Percentiles rank a stretch among this genome's conserved stretches.
phyloP scores from a whole-genome alignment of 2,329 filamentous ascomycete species.

The Myriosclerotinia curreyana region DNA sequence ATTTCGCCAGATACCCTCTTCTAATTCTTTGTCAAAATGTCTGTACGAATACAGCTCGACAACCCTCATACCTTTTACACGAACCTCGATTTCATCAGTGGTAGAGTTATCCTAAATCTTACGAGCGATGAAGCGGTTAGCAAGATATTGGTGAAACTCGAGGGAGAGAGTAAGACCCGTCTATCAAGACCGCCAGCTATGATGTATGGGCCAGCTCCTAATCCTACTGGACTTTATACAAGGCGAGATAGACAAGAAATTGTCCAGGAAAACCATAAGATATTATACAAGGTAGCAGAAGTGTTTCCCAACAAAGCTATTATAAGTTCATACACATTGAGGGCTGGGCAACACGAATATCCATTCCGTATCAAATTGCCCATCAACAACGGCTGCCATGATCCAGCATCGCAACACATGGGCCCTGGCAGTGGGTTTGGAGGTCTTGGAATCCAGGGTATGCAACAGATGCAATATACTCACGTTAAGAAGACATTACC shows the following conservation, averaged over 20 bases:
- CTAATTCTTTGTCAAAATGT: conserved; percentile 47
- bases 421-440: conserved; percentile 53
- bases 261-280: conserved; percentile 62
- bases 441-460: conserved; percentile 61
- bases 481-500: conserved; percentile 87
- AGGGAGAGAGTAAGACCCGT: conserved; percentile 72
- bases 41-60: conserved; percentile 64
- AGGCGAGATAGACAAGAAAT: conserved; percentile 35
- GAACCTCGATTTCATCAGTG: conserved; percentile 71
- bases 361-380: conserved; percentile 75
- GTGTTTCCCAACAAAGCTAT: conserved; percentile 58
- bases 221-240: conserved; percentile 23
- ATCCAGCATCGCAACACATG: conserved; percentile 50
- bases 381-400: conserved; percentile 65
- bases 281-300: conserved; percentile 70
- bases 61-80: conserved; percentile 70
- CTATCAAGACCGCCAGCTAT: conserved; percentile 32
- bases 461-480: conserved; percentile 56
- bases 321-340: conserved; percentile 52
- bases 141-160: conserved; percentile 76
- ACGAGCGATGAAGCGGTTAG: conserved; percentile 67
- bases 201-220: conserved; percentile 17
- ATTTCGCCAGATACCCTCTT: conserved; percentile 1
- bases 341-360: conserved; percentile 70
- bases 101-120: conserved; percentile 55